Conservation (phyloP, 108 stramenopile species). For the Stephanodiscus triporus region DNA sequence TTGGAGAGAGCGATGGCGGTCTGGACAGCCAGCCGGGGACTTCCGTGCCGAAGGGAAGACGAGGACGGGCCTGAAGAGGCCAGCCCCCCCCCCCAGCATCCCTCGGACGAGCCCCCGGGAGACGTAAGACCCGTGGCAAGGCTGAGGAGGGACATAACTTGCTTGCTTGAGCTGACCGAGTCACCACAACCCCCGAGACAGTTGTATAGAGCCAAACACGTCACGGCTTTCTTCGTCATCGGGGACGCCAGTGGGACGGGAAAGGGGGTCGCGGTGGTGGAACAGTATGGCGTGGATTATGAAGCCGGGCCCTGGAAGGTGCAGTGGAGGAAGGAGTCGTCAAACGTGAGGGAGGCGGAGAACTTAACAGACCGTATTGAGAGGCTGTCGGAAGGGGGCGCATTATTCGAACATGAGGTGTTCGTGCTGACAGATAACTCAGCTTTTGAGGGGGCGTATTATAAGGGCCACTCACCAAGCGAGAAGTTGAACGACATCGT, state of each 20-base stretch:
- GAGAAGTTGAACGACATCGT: too few relatives aligned
- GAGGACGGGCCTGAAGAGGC: background rate
- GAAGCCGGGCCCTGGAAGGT: slow-evolving; percentile 14
- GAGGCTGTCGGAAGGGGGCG: background rate
- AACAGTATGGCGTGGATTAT: slow-evolving; percentile 6
- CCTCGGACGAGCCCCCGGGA: background rate
- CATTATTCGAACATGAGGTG: too few relatives aligned
- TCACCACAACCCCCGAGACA: background rate
- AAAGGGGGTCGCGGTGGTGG: slow-evolving; percentile 23
- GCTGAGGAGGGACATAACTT: slow-evolving; percentile 20
- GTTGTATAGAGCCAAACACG: background rate
- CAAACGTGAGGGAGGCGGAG: background rate
- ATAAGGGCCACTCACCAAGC: slow-evolving; percentile 53
- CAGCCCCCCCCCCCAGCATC: background rate
- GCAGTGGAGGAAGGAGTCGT: background rate
- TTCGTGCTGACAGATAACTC: slow-evolving; percentile 58
- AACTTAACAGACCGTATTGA: background rate
- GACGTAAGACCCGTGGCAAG: slow-evolving; percentile 34
- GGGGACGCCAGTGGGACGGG: slow-evolving; percentile 43
- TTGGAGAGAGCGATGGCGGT: background rate
- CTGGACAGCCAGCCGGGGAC: too few relatives aligned
- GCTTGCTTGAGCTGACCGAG: background rate
- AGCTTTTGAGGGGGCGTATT: slow-evolving; percentile 39
- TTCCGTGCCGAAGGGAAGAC: slow-evolving; percentile 23
- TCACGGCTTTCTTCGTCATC: slow-evolving; percentile 12